Conservation (phyloP, 768 basidiomycete species). For the Paxillus involutus region DNA sequence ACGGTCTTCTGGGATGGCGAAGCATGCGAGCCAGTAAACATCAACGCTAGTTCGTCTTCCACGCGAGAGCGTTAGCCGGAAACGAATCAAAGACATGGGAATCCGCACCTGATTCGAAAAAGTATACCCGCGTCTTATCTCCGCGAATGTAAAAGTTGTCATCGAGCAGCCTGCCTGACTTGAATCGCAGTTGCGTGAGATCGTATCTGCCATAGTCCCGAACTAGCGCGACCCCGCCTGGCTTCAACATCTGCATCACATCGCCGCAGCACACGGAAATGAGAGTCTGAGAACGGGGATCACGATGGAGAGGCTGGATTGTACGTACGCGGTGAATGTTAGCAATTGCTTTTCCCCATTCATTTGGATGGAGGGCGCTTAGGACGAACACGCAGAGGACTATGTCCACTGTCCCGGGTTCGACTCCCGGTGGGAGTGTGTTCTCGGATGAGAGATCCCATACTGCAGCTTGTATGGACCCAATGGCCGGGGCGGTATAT, state of each 20-base stretch:
- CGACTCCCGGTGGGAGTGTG: conserved; percentile 61
- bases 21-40: conserved; percentile 68
- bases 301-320: background rate
- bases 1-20: conserved; percentile 32
- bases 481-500: conserved; percentile 65
- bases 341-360: conserved; percentile 81
- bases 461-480: conserved; percentile 74
- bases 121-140: conserved; percentile 96
- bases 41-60: conserved; percentile 72
- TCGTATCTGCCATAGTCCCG: conserved; percentile 97
- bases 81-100: background rate
- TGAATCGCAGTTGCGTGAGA: conserved; percentile 93
- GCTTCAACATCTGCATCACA: conserved; percentile 78
- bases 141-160: conserved; percentile 97
- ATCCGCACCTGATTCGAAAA: conserved; percentile 79
- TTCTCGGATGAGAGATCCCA: conserved; percentile 83
- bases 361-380: conserved; percentile 88
- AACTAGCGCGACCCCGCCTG: conserved; percentile 78
- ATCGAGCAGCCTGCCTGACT: conserved; percentile 79
- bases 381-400: conserved; percentile 92
- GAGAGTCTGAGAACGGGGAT: background rate
- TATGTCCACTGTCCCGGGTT: conserved; percentile 77
- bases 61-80: background rate
- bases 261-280: background rate
- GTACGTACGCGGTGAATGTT: conserved; percentile 72